Base-by-base conservation (phyloP, 2,329 filamentous ascomycete species). In the Mycocentrospora acerina region DNA sequence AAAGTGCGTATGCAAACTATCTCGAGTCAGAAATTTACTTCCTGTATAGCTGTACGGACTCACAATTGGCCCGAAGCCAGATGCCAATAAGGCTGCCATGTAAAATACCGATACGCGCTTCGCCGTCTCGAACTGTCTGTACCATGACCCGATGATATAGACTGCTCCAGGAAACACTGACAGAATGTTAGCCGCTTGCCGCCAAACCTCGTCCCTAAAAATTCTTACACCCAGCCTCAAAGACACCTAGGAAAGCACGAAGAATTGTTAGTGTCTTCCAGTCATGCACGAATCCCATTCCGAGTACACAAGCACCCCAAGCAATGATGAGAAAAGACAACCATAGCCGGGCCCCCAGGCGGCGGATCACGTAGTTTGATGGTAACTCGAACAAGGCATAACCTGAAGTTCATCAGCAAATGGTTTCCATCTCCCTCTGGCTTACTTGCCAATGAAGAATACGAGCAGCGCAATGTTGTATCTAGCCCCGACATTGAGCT, bases 321-420 rank as follows among this genome's bases (percentile, higher is more conserved):
- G 39, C 42, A n/a, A 32, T 37, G 31, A 62, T 62, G 5, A 66
- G 44, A 24, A 59, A 59, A 5, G 51, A 45, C 11, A 66, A 42
- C 61, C 60, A 64, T 14, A 48, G 41, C 11, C 59, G 42, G 12
- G 62, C 57, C 7, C 62, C 62, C 3, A 64, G n/a, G 5, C 59
- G 51, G 13, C 58, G 53, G 14, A 64, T 62, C 22, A 63, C 37
- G 22, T 55, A 48, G 24, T 64, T 64, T 2, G 59, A 62, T 7
- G 62, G 61, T 0, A 64, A 39, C 33, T 66, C 60, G 31, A 66
- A 64, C 0, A 66, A 32, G 5, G 48, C 55, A 34, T 66, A 66
- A 1, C 42, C 55, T 57, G 18, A 8, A 19, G 7, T 17, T 12
- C 2, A 11, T 40, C 3, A 31, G 24, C 27, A 24, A 11, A 24